phyloP scores from a whole-genome alignment of 1,139 yeast species.

The Taphrina populina region DNA sequence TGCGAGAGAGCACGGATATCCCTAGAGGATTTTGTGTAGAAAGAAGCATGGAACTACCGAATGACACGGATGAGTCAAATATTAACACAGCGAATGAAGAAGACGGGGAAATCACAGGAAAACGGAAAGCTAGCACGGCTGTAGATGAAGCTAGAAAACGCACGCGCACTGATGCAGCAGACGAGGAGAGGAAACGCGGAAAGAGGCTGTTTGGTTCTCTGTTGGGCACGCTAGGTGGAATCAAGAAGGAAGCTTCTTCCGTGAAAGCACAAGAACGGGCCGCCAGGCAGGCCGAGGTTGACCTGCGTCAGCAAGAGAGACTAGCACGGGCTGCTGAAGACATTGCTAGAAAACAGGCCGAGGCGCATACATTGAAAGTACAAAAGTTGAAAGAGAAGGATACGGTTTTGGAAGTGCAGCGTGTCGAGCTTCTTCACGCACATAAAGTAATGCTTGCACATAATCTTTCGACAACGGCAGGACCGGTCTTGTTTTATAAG shows the following conservation, averaged over 20 bases:
- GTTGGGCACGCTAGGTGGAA: slow-evolving; percentile 34
- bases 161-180: neutral
- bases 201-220: slow-evolving; percentile 33
- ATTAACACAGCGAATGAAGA: too few relatives aligned
- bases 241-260: slow-evolving; percentile 30
- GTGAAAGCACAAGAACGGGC: slow-evolving; percentile 17
- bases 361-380: neutral
- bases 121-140: too few relatives aligned
- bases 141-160: neutral
- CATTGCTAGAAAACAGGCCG: slow-evolving; percentile 1
- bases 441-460: slow-evolving; percentile 5
- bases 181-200: slow-evolving; percentile 31
- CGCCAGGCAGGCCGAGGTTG: slow-evolving; percentile 20
- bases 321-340: slow-evolving; percentile 3
- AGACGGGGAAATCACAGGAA: too few relatives aligned
- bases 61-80: too few relatives aligned
- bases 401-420: neutral
- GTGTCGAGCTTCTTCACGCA: neutral
- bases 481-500: slow-evolving; percentile 1
- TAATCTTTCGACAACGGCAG: slow-evolving; percentile 9
- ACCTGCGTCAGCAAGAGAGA: slow-evolving; percentile 13
- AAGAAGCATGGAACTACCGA: too few relatives aligned
- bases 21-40: too few relatives aligned
- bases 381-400: neutral
- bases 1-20: too few relatives aligned